Base-by-base conservation (phyloP, 257 asterid genomes). In the Solanum gandarillasii region DNA sequence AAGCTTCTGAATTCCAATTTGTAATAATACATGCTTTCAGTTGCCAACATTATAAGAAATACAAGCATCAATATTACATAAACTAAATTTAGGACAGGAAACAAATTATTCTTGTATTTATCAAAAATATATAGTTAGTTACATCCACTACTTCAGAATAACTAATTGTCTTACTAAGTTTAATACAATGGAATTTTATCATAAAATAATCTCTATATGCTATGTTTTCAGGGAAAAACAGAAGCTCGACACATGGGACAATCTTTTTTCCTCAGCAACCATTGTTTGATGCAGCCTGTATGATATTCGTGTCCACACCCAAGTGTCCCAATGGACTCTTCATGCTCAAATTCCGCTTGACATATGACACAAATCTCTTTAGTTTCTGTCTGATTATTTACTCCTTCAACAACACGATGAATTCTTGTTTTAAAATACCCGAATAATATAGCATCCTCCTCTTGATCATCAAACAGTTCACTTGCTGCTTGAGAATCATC, bases 241-340 rank as follows among this genome's bases (percentile, higher is more conserved):
- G 38, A 23, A 21, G 85, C 87, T 58, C 52, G 85, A 70, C 90
- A 88, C 3, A 88, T 6, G 5, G 87, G 85, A 41, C 90, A 88
- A 36, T 35, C 27, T 9, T 83, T 88, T 13, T 74, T 73, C 79
- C 39, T 36, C 2, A 35, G 16, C 87, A 88, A 41, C 86, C 90
- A 88, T 23, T 74, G 62, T 20, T 39, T 71, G 23, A 88, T 84
- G 86, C 90, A 73, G 1, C 75, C 12, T 4, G 31, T 43, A 10
- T 84, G 87, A 9, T 72, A 84, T 41, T 88, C 90, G 0, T 88
- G 87, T 12, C 79, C 39, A 7, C 90, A 88, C 8, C 5, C 11
- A 16, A 88, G 87, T 2, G 8, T 65, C 72, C 72, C 72, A 0
- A 65, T 65, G 16, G 18, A n/a, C 16, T 65, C 32, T 65, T 25